These are phyloP conservation scores for Penicillium sp. DNA, from an alignment of 2,329 filamentous ascomycete species.

Conservation along the genomic window DNA sequence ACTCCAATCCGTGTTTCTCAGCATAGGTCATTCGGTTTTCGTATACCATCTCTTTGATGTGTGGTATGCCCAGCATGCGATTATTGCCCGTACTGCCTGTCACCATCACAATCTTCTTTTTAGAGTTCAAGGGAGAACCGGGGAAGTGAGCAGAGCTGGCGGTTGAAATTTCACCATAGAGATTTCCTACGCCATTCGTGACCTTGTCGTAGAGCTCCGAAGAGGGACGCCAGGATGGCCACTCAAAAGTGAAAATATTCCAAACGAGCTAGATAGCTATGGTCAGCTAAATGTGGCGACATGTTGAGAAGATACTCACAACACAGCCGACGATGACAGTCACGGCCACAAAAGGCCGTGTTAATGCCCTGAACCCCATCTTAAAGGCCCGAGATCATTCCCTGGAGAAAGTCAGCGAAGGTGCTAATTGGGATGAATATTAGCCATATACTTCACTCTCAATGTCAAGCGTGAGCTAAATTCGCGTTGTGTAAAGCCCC, in stretches of 20 bases:
- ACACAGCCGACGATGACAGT: conserved; percentile 3
- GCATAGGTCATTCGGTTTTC: conserved; percentile 18
- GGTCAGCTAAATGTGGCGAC: neutral
- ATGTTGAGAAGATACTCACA: neutral
- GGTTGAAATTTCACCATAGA: neutral
- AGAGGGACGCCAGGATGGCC: conserved; percentile 3
- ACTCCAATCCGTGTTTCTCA: conserved; percentile 10
- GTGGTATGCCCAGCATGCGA: conserved; percentile 16
- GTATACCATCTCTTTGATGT: conserved; percentile 19
- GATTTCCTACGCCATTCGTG: neutral
- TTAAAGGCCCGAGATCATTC: neutral
- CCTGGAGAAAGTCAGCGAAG: neutral
- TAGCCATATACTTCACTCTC: neutral
- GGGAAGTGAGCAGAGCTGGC: neutral
- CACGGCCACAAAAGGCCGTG: neutral
- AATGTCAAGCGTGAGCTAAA: neutral
- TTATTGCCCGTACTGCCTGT: conserved; percentile 15
- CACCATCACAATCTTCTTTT: conserved; percentile 16
- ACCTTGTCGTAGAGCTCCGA: conserved; percentile 1
- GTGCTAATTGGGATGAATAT: neutral
- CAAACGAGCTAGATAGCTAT: neutral
- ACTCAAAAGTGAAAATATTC: neutral
- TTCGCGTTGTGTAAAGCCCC: neutral
- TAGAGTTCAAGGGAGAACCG: neutral
- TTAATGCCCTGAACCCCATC: conserved; percentile 2